Evolutionary conservation across 1,284 basidiomycete species (phyloP), one percentile per base, ranked within the genome.

Genomic region (Leccinum solheimii): DNA sequence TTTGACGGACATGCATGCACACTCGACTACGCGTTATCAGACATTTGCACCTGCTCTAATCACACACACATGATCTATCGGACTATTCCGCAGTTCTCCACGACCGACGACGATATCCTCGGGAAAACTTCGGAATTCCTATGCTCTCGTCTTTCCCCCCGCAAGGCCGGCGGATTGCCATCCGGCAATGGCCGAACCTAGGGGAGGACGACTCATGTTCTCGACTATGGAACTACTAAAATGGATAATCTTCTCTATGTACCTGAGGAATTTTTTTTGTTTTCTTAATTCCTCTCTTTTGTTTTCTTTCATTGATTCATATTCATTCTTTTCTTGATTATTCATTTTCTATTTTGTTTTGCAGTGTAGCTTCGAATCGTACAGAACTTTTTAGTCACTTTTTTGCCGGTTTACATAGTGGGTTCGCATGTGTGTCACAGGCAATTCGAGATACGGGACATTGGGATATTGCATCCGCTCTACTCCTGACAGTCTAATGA

Each of bases 331-430:
- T 53, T 53, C 68, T 70, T 69, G 64, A 66, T 72, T 76, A 74
- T 76, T 76, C 64, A 58, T 71, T 68, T 70, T 72, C 70, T 75
- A 73, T 74, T 64, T 65, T 21, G 68, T 72, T 72, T 64, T 71
- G 67, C 72, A 59, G 52, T 56, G 14, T 68, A 63, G 51, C 10
- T 26, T 70, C 60, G 62, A 54, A 60, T 63, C 63, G 56, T 75
- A 71, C 63, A 50, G 57, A 58, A 63, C 45, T 30, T 63, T 72
- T 67, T 72, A 71, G 64, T 75, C 40, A 23, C 23, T 54, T 66
- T 60, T 59, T 55, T 61, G 38, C n/a, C 48, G 26, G 55, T 59
- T 45, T 61, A 27, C 49, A 45, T n/a, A 58, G 56, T 62, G 63
- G 64, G 50, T 55, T 51, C 23, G 10, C 55, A 45, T 56, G 43